Evolutionary conservation across 352 stramenopile species (phyloP).

Genomic region (Globisporangium okanoganense): DNA sequence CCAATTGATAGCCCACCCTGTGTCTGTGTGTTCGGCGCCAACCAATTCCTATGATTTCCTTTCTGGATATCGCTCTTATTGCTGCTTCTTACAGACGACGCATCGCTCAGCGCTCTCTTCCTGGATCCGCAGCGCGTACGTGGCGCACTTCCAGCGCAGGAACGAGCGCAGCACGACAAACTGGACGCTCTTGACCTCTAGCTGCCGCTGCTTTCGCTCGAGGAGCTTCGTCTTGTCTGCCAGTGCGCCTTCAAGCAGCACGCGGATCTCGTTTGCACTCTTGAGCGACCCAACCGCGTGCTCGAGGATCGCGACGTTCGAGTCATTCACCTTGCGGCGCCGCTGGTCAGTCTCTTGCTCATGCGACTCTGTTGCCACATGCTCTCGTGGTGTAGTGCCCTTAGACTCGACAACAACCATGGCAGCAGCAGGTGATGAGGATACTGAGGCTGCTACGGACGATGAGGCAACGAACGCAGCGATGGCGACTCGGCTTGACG

Average conservation of each 20-base stretch:
- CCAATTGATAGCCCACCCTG: background rate
- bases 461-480: background rate
- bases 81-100: background rate
- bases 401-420: background rate
- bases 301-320: conserved; percentile 40
- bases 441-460: background rate
- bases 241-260: conserved; percentile 23
- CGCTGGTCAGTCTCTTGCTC: background rate
- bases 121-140: conserved; percentile 14
- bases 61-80: background rate
- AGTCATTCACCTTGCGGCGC: conserved; percentile 21
- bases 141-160: conserved; percentile 36
- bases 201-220: conserved; percentile 17
- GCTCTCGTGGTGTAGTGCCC: background rate
- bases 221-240: conserved; percentile 21
- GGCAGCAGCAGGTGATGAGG: background rate
- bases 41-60: background rate
- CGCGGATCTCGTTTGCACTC: conserved; percentile 32
- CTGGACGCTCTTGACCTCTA: conserved; percentile 25
- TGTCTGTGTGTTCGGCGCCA: background rate
- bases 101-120: conserved; percentile 1
- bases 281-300: conserved; percentile 36
- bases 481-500: conserved; percentile 4
- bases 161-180: conserved; percentile 38
- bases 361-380: background rate